Evolutionary conservation across 257 asterid genomes (phyloP), one percentile per base, ranked within the genome.

Genomic region (Ligustrum vulgare): DNA sequence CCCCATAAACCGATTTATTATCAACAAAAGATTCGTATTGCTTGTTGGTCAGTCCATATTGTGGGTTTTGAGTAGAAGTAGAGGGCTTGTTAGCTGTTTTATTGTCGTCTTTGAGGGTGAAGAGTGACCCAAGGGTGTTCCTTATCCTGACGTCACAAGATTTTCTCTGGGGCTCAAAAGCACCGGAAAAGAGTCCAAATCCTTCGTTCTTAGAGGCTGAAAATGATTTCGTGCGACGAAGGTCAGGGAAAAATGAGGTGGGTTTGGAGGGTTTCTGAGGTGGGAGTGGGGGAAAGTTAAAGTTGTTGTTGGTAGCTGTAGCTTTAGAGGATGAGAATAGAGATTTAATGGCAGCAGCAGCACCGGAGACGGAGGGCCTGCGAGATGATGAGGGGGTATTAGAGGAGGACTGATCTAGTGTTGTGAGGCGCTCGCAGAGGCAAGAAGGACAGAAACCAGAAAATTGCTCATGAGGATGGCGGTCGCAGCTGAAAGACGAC

Each of bases 161-260:
- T 80, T 90, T 93, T 18, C 97, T 84, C 78, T 90, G 93, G 20
- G 98, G 98, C 79, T 93, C 96, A 62, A 86, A 83, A 5, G 85
- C 33, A 60, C 67, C 33, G 8, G 67, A 60, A 25, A 60, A 81
- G 15, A 79, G 84, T 63, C 91, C 91, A 25, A 87, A 58, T 16
- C 89, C 91, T 68, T 90, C 98, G 86, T 93, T 93, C 71, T 89
- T 93, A n/a, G 98, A 89, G 64, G 97, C 95, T 1, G 95, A 91
- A 82, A 88, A 93, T 3, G 96, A 93, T 81, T 93, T 90, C 0
- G 96, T 80, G 10, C 97, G 97, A 28, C 97, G 95, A 12, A 93
- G 89, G 49, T 90, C 98, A 0, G 95, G 95, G 72, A 87, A 71
- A 41, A 91, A 81, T 4, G 96, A 64, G 67, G 82, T 22, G 73